phyloP scores from a whole-genome alignment of 441 rosid genomes.

The Geranium incanum region DNA sequence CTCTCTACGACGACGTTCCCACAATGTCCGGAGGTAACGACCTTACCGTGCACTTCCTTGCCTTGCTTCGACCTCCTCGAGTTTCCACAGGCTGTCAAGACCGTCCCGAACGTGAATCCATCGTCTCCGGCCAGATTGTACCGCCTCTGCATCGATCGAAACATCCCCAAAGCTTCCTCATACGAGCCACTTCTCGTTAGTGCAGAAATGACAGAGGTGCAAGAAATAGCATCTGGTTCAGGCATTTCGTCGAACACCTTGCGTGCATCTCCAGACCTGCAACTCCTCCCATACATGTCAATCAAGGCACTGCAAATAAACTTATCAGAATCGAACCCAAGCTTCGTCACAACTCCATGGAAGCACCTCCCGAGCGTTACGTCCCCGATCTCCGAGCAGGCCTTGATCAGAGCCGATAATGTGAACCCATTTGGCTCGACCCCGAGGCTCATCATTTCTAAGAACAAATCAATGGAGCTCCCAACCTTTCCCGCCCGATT shows the following conservation, averaged over 20 bases:
- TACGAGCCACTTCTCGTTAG: slow-evolving; percentile 55
- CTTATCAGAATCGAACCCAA: slow-evolving; percentile 47
- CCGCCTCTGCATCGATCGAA: slow-evolving; percentile 46
- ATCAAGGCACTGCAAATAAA: slow-evolving; percentile 59
- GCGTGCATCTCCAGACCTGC: slow-evolving; percentile 36
- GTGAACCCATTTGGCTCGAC: slow-evolving; percentile 65
- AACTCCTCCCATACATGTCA: slow-evolving; percentile 61
- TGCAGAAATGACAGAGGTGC: slow-evolving; percentile 65
- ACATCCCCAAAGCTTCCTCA: slow-evolving; percentile 42
- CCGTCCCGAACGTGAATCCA: slow-evolving; percentile 61
- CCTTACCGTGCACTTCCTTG: slow-evolving; percentile 61
- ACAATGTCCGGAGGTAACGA: slow-evolving; percentile 38
- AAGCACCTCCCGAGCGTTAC: slow-evolving; percentile 46
- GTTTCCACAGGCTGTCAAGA: slow-evolving; percentile 74
- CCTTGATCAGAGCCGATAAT: slow-evolving; percentile 59
- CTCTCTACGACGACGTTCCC: slow-evolving; percentile 63
- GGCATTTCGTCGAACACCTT: slow-evolving; percentile 61
- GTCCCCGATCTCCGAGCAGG: slow-evolving; percentile 50
- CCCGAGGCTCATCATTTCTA: slow-evolving; percentile 51
- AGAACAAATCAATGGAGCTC: slow-evolving; percentile 44
- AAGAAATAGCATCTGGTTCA: slow-evolving; percentile 65
- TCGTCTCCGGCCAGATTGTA: slow-evolving; percentile 41
- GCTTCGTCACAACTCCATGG: slow-evolving; percentile 51
- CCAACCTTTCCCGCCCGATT: slow-evolving; percentile 37
- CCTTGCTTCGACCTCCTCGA: slow-evolving; percentile 61